Evolutionary conservation across 2,329 filamentous ascomycete species (phyloP), one percentile per base, ranked within the genome.

Genomic region (Didymella keratinophila): DNA sequence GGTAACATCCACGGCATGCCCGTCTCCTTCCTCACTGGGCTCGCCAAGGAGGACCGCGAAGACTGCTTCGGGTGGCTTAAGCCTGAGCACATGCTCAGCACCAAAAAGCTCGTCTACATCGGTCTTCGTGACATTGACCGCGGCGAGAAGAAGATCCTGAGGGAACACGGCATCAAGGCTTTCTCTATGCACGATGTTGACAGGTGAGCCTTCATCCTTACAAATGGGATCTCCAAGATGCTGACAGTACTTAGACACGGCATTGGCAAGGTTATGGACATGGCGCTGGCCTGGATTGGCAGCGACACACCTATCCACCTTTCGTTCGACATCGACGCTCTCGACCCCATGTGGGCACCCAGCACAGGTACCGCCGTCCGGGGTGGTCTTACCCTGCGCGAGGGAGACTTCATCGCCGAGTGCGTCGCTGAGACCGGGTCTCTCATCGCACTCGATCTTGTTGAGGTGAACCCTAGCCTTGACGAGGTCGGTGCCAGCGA

Each of bases 171-270:
- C 41, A 95, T 99, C 82, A 94, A 92, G 83, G 94, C 94, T 4
- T 99, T 98, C 74, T 94, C 90, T 80, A 99, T 99, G 95, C 95
- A 97, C 76, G 95, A 99, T 75, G 90, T 99, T 77, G 95, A 99
- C 79, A 85, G 87, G 90, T 92, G 81, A 70, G 84, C 74, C 27
- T 16, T 10, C 2, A 21, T 2, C 8, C 3, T 18, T 9, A 11
- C 14, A 14, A 20, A n/a, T 4, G 8, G 10, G 4, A 23, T 25
- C 9, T 10, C 12, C 3, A 2, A 23, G 5, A 14, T 21, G 14
- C 30, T 48, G 54, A 63, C 68, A 44, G 62, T 47, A 4, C 3
- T 14, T 64, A 93, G 92, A 52, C 85, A 98, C 74, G 95, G 95
- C 45, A 99, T 99, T 71, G 95, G 95, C 54, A 90, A 89, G 65